phyloP scores from a whole-genome alignment of 2,329 filamentous ascomycete genomes.

The Clathrospora elynae region DNA sequence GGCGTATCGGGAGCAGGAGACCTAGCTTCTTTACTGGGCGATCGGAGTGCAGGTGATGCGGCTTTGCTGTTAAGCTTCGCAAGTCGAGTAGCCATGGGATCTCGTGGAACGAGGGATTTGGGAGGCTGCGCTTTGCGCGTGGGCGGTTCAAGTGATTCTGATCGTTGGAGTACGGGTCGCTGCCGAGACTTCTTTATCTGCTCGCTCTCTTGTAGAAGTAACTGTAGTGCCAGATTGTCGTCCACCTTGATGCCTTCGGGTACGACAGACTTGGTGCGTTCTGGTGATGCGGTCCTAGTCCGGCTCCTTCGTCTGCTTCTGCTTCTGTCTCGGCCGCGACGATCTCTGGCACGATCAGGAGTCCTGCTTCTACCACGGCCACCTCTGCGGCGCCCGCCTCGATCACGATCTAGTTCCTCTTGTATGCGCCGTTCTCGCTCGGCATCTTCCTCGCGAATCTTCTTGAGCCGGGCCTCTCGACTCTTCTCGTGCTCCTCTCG shows the following conservation, averaged over 20 bases:
- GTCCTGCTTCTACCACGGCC: constrained; percentile 36
- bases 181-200: constrained; percentile 46
- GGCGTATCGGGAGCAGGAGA: constrained; percentile 22
- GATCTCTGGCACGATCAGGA: constrained; percentile 31
- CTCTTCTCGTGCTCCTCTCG: constrained; percentile 49
- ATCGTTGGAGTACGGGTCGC: constrained; percentile 45
- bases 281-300: constrained; percentile 31
- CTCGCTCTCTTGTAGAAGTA: constrained; percentile 46
- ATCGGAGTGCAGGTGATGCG: constrained; percentile 30
- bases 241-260: constrained; percentile 47
- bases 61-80: constrained; percentile 38
- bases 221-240: constrained; percentile 44
- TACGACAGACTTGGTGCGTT: constrained; percentile 30
- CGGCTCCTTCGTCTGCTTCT: constrained; percentile 27
- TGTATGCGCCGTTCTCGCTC: constrained; percentile 45
- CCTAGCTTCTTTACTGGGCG: constrained; percentile 30
- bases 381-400: constrained; percentile 47
- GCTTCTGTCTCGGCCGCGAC: constrained; percentile 32
- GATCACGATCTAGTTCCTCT: constrained; percentile 59
- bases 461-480: constrained; percentile 52
- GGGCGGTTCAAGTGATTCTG: constrained; percentile 48
- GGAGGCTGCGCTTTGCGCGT: constrained; percentile 45
- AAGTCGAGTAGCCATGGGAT: constrained; percentile 38
- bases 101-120: constrained; percentile 44
- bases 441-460: constrained; percentile 41